phyloP scores from a whole-genome alignment of 371 early-diverging fungal species.

The Mucor racemosus region DNA sequence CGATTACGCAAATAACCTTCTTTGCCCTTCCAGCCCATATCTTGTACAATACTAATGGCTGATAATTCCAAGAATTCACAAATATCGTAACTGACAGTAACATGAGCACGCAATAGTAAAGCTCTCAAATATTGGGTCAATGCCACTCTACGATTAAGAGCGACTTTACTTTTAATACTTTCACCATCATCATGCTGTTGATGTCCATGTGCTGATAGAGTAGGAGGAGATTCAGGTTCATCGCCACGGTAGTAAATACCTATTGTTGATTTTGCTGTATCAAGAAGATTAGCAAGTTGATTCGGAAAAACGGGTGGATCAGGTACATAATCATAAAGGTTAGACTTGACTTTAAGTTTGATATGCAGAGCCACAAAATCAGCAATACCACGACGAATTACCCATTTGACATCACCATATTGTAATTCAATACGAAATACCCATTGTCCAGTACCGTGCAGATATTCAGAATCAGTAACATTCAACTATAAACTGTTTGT shows the following conservation, averaged over 20 bases:
- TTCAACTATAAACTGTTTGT: conserved; percentile 34
- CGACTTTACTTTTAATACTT: conserved; percentile 6
- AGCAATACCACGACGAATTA: conserved; percentile 68
- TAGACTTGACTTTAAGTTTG: conserved; percentile 56
- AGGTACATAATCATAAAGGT: conserved; percentile 44
- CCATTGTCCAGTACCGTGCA: conserved; percentile 44
- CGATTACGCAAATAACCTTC: conserved; percentile 75
- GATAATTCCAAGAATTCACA: conserved; percentile 84
- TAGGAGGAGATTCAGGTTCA: not conserved
- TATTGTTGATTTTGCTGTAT: conserved; percentile 43
- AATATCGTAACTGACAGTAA: conserved; percentile 72
- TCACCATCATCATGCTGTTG: not conserved
- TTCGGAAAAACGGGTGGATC: conserved; percentile 54
- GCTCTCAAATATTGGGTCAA: conserved; percentile 67
- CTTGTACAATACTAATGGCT: conserved; percentile 72
- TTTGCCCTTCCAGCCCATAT: conserved; percentile 88
- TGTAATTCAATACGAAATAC: conserved; percentile 75
- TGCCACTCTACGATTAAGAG: conserved; percentile 46
- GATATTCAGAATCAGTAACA: conserved; percentile 61
- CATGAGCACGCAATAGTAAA: conserved; percentile 63
- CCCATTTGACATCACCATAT: conserved; percentile 84
- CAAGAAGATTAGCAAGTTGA: conserved; percentile 49
- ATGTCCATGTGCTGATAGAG: not conserved
- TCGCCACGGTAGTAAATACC: conserved; percentile 33
- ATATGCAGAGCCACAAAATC: conserved; percentile 78